These are phyloP conservation scores for Talaromyces rugulosus DNA, from an alignment of 2,329 filamentous ascomycete species.

Conservation along the genomic window DNA sequence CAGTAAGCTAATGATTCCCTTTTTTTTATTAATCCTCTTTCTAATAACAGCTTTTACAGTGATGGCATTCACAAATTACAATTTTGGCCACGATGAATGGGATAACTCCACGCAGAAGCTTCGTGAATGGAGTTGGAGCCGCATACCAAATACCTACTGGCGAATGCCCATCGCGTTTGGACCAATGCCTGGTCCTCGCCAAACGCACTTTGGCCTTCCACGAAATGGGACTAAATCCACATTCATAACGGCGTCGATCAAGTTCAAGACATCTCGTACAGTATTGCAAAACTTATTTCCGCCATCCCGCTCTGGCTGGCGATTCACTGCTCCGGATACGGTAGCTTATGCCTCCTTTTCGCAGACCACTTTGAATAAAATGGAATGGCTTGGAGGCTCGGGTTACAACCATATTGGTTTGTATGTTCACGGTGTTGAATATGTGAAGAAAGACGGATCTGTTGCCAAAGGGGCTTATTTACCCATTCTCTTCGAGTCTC, in stretches of 20 bases:
- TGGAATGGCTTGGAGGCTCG: slow-evolving; percentile 59
- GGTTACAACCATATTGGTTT: slow-evolving; percentile 58
- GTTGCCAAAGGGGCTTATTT: slow-evolving; percentile 52
- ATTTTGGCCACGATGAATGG: slow-evolving; percentile 57
- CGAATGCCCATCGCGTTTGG: slow-evolving; percentile 46
- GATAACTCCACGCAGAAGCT: slow-evolving; percentile 51
- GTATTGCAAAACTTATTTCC: slow-evolving; percentile 49
- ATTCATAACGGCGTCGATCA: slow-evolving; percentile 46
- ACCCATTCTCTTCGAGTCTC: slow-evolving; percentile 55
- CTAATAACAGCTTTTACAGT: slow-evolving; percentile 20
- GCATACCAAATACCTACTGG: slow-evolving; percentile 37
- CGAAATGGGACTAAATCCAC: slow-evolving; percentile 24
- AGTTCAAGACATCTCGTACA: slow-evolving; percentile 49
- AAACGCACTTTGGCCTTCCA: slow-evolving; percentile 30
- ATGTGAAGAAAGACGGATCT: slow-evolving; percentile 47
- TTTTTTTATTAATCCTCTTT: background rate
- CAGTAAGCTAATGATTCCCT: background rate
- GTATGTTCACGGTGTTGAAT: slow-evolving; percentile 60
- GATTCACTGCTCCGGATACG: slow-evolving; percentile 42
- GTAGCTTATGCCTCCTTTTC: slow-evolving; percentile 42
- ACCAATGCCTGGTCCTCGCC: slow-evolving; percentile 44
- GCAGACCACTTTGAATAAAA: slow-evolving; percentile 43
- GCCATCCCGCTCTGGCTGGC: slow-evolving; percentile 29
- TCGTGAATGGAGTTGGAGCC: slow-evolving; percentile 46
- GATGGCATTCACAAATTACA: slow-evolving; percentile 45